Percentiles rank a stretch among this genome's conserved stretches.
These are phyloP conservation scores for Anthostomella pinea DNA, from an alignment of 2,329 filamentous ascomycete species.

Conservation along the genomic window DNA sequence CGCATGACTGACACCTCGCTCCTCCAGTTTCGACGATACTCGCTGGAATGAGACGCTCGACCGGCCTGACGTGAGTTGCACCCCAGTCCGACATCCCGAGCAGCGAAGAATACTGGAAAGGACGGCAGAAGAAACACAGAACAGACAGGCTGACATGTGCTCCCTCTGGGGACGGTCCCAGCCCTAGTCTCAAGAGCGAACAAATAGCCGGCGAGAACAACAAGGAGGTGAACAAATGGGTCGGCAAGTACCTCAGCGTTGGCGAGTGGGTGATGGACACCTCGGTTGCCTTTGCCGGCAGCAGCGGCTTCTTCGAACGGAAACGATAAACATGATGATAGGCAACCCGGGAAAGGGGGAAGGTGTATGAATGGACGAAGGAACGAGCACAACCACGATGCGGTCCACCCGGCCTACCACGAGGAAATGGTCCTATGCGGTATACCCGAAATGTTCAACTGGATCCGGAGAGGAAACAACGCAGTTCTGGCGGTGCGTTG, in stretches of 20 bases:
- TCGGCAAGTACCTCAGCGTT: slow-evolving; percentile 88
- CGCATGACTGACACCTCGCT: slow-evolving; percentile 19
- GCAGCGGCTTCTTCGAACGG: slow-evolving; percentile 87
- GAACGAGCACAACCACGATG: too few relatives aligned
- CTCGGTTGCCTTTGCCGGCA: slow-evolving; percentile 85
- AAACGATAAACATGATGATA: slow-evolving; percentile 57
- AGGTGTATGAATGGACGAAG: too few relatives aligned
- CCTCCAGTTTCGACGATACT: slow-evolving; percentile 85
- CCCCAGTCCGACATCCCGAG: slow-evolving; percentile 15
- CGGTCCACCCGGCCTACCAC: too few relatives aligned
- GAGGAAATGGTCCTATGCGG: too few relatives aligned
- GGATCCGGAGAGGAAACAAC: too few relatives aligned
- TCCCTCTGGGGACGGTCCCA: slow-evolving; percentile 33
- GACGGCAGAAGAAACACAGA: slow-evolving; percentile 4
- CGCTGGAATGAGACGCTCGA: slow-evolving; percentile 95
- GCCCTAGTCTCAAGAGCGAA: slow-evolving; percentile 83
- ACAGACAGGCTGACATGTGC: slow-evolving; percentile 40
- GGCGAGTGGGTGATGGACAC: slow-evolving; percentile 99
- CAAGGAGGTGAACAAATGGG: slow-evolving; percentile 81
- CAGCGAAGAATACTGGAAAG: not conserved
- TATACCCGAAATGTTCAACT: too few relatives aligned
- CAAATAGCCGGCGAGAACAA: slow-evolving; percentile 77
- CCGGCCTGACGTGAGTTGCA: slow-evolving; percentile 86
- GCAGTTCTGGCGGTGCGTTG: too few relatives aligned
- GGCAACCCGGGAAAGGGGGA: not conserved